Evolutionary conservation across 2,329 filamentous ascomycete species (phyloP), one percentile per base, ranked within the genome.

Genomic region (Aspergillus flavus): DNA sequence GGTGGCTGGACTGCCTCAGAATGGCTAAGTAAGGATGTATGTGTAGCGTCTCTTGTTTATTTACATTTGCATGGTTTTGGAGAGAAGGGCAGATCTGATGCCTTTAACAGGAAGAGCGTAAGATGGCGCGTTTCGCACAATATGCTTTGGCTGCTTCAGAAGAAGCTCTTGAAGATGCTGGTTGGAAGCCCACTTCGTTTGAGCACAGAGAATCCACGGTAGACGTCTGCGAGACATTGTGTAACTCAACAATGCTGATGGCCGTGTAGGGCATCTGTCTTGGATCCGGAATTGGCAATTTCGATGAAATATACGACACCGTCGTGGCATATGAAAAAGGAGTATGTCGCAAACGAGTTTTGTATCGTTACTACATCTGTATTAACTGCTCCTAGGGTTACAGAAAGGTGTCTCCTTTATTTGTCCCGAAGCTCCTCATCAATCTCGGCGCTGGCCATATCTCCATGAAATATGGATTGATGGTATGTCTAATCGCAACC

Each of bases 391-490:
- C 63, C 28, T 54, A 95, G 92, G 94, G 94, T 67, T 96, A 97
- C 77, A 92, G 87, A 70, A 97, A 95, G 73, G 91, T 98, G 2
- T 96, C 94, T 39, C 95, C 95, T 1, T 81, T 97, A 4, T 98
- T 99, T 74, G 93, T 98, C 9, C 95, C 95, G 7, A 91, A 92
- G 69, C 88, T 98, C 9, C 84, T 99, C 57, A 97, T 96, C 79
- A 99, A 99, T 76, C 86, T 99, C 69, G 95, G 92, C 0, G 95
- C 95, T 11, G 95, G 95, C 0, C 94, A 98, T 75, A 89, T 98
- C 43, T 94, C 94, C 30, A 98, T 99, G 89, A 91, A 89, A 70
- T 89, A 95, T 79, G 92, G 93, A 21, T 91, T 99, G 73, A 87
- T 84, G 73, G 84, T 86, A 73, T 57, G 68, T 61, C 54, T 43